phyloP scores from a whole-genome alignment of 1,284 basidiomycete species.

The Xanthoconium separans region DNA sequence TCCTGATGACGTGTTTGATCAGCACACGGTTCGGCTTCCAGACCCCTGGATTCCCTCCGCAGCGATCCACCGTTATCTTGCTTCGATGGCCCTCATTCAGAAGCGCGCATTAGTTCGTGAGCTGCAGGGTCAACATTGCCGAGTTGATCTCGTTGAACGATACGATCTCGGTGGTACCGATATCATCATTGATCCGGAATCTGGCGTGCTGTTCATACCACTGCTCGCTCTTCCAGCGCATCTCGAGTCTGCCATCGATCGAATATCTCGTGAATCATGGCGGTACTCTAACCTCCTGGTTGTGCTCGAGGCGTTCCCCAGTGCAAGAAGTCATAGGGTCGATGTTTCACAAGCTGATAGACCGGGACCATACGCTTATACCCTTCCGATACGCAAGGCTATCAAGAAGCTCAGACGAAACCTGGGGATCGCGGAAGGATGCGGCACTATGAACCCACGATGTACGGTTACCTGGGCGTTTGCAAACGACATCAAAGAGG shows the following conservation, averaged over 20 bases:
- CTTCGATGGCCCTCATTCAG: constrained; percentile 65
- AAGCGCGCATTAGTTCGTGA: constrained; percentile 55
- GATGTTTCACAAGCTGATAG: constrained; percentile 16
- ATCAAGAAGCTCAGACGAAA: constrained; percentile 62
- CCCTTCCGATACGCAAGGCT: constrained; percentile 63
- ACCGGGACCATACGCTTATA: constrained; percentile 43
- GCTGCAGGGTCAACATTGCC: constrained; percentile 44
- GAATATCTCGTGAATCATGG: constrained; percentile 50
- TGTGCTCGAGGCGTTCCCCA: constrained; percentile 64
- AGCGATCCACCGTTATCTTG: constrained; percentile 61
- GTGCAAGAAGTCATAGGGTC: constrained; percentile 34
- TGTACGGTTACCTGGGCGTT: constrained; percentile 55
- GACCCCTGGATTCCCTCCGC: constrained; percentile 32
- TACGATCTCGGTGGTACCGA: constrained; percentile 53
- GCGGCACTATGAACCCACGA: constrained; percentile 42
- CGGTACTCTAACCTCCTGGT: constrained; percentile 53
- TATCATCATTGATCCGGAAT: constrained; percentile 56
- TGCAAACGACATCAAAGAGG: constrained; percentile 55
- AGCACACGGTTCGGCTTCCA: constrained; percentile 48
- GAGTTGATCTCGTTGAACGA: constrained; percentile 61
- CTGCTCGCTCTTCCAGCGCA: constrained; percentile 57
- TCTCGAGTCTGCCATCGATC: constrained; percentile 39
- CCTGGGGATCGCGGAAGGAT: constrained; percentile 58
- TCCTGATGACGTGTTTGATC: constrained; percentile 48
- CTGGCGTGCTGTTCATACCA: constrained; percentile 54